Base-by-base conservation (phyloP, 2,329 filamentous ascomycete species). In the Trichoderma guizhouense region DNA sequence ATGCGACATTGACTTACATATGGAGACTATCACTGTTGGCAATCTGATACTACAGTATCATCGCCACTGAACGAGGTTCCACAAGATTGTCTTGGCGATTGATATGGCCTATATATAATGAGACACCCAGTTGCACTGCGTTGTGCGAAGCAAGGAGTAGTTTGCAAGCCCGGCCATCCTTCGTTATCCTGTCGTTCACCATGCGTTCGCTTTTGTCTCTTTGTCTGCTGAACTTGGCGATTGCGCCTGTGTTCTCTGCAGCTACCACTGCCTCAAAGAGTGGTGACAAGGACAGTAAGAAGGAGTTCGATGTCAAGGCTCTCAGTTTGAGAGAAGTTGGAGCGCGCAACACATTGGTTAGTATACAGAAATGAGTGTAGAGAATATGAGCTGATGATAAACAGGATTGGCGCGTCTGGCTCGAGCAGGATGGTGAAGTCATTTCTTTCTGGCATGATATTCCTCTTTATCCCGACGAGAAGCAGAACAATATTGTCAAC, bases 371-470 rank as follows among this genome's bases (percentile, higher is more conserved):
- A 7, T 24, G n/a, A 12, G 4, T 14, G 21, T 53, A 5, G 11
- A 24, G 47, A 11, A 53, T 24, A 7, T 7, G 12, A 6, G 34
- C 57, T 69, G 14, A 72, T 24, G 12, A 26, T 15, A 34, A 47
- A 1, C 21, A 83, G 81, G 81, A 82, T 62, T 83, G 82, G 82
- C 79, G 82, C 15, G 74, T 83, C 1, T 83, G 82, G 81, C 73
- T 83, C 11, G 80, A 83, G 51, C 79, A 80, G 61, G 76, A 83
- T 36, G 82, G 82, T 8, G 73, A 81, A 15, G 81, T 81, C 5
- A 81, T 83, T 47, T 83, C 82, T 0, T 80, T 79, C 73, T 83
- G 82, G 82, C 82, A 84, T 61, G 82, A 84, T 72, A 76, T 84
- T 34, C 82, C 82, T 1, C 70, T 82, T 7, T 83, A 82, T 65